A percentile compares a stretch with the other conserved stretches of the same genome.
These are phyloP conservation scores for Jackrogersella minutella DNA, from an alignment of 495 filamentous ascomycete species.

Conservation along the genomic window DNA sequence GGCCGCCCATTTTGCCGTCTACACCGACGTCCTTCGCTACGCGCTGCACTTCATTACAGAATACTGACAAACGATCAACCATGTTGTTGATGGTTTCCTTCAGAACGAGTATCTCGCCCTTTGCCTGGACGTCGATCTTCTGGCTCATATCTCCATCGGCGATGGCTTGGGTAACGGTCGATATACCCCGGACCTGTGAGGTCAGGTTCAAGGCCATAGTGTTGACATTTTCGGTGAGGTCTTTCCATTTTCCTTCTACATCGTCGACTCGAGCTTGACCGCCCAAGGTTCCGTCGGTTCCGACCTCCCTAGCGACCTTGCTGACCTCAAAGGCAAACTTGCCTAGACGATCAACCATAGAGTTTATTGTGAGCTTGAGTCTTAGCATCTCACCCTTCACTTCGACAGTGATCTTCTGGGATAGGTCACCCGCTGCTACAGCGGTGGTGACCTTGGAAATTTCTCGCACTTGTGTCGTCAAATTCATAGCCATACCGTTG, in stretches of 20 bases:
- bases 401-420: constrained; percentile 94
- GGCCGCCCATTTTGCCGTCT: constrained; percentile 98
- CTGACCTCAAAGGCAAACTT: constrained; percentile 98
- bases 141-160: constrained; percentile 92
- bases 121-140: constrained; percentile 94
- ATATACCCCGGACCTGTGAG: constrained; percentile 87
- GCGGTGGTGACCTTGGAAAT: constrained; percentile 98
- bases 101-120: constrained; percentile 91
- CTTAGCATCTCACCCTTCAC: constrained; percentile 95
- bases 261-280: constrained; percentile 97
- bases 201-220: constrained; percentile 97
- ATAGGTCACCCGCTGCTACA: constrained; percentile 92
- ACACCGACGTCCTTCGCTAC: constrained; percentile 98
- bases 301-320: constrained; percentile 97
- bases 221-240: constrained; percentile 95
- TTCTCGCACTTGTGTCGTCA: constrained; percentile 97
- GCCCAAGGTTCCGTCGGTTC: constrained; percentile 94
- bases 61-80: constrained; percentile 94
- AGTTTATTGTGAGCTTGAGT: constrained; percentile 97
- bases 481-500: constrained; percentile 98
- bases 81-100: constrained; percentile 99
- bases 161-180: constrained; percentile 96
- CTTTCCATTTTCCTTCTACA: constrained; percentile 99
- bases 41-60: constrained; percentile 95
- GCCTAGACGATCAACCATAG: constrained; percentile 97